These are phyloP conservation scores for Mortierella sp. DNA, from an alignment of 371 early-diverging fungal species.

Conservation along the genomic window DNA sequence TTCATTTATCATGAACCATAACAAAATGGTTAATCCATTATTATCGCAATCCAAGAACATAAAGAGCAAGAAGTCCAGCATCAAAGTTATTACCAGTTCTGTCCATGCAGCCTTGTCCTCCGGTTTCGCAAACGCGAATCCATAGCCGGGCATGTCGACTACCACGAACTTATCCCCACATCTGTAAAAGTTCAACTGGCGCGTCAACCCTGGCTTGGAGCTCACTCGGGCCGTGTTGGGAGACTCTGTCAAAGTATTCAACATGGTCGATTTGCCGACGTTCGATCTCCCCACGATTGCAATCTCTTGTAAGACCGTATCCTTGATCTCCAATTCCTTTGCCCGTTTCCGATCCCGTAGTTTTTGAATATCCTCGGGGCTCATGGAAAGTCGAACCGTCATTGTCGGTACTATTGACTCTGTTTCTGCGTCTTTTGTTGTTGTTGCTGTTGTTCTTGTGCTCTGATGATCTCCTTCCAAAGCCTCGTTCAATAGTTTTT, in stretches of 20 bases:
- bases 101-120: conserved; percentile 69
- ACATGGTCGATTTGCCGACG: conserved; percentile 82
- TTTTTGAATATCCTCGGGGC: conserved; percentile 19
- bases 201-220: conserved; percentile 85
- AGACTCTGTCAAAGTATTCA: conserved; percentile 75
- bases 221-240: conserved; percentile 68
- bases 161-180: conserved; percentile 72
- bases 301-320: conserved; percentile 34
- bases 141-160: conserved; percentile 92
- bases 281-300: conserved; percentile 74
- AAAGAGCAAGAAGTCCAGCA: too few species aligned
- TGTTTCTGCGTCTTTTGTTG: conserved; percentile 22
- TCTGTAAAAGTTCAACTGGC: conserved; percentile 83
- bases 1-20: too few species aligned
- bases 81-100: conserved; percentile 76
- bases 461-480: too few species aligned
- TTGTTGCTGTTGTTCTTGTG: not conserved
- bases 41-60: too few species aligned
- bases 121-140: conserved; percentile 86
- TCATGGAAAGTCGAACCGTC: not conserved
- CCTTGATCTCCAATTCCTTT: conserved; percentile 32
- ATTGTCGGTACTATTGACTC: not conserved
- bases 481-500: conserved; percentile 49
- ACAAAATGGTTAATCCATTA: too few species aligned
- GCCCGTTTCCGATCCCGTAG: conserved; percentile 13